phyloP scores from a whole-genome alignment of 306 rosid species.

The Acacia confusa region DNA sequence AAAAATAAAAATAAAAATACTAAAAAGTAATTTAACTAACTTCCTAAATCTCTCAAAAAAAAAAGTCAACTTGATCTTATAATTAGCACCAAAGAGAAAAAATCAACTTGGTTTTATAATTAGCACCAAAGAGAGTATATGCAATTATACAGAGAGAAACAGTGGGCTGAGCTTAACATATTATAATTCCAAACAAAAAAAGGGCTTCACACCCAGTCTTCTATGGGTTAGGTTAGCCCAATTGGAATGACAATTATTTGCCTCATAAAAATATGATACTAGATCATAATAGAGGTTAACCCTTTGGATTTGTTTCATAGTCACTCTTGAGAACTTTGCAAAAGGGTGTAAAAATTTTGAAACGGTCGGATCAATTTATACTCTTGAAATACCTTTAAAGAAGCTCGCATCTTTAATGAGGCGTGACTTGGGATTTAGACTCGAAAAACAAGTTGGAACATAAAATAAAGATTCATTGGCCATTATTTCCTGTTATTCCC shows the following conservation, averaged over 20 bases:
- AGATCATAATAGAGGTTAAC: neutral
- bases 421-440: neutral
- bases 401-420: neutral
- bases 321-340: neutral
- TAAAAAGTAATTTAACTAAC: no score
- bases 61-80: no score
- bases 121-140: no score
- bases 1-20: no score
- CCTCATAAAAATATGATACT: neutral
- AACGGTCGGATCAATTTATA: neutral
- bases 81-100: no score
- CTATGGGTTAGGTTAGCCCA: neutral
- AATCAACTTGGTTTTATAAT: no score
- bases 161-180: neutral
- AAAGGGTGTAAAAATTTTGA: neutral
- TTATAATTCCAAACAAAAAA: neutral
- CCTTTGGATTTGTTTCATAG: neutral
- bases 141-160: no score
- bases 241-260: neutral
- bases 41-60: no score
- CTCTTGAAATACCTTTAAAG: neutral
- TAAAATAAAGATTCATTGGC: neutral
- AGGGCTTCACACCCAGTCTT: neutral
- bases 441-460: neutral
- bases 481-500: slow-evolving; percentile 4